Evolutionary conservation across 2,329 filamentous ascomycete genomes (phyloP).

Genomic region (Exophiala viscosa): DNA sequence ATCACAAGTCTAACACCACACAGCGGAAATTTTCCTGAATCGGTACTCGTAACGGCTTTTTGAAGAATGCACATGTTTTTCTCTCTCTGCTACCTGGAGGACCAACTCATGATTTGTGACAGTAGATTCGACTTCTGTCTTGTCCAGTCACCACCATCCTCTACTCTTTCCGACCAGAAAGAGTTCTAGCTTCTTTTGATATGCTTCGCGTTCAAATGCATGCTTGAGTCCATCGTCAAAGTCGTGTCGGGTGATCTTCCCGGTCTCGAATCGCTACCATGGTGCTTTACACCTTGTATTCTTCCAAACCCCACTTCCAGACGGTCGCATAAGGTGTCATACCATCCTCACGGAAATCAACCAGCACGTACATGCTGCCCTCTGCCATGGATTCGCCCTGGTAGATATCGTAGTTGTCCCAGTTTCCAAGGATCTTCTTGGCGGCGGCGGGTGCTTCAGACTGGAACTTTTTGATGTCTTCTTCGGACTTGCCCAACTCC

Average conservation of each 20-base stretch:
- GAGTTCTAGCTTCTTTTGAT: not conserved
- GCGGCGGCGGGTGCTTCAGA: conserved; percentile 67
- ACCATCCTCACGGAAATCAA: conserved; percentile 83
- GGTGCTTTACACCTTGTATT: conserved; percentile 82
- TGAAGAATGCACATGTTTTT: too few relatives aligned
- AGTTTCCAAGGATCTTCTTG: conserved; percentile 82
- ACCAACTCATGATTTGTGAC: too few relatives aligned
- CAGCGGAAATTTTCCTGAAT: too few relatives aligned
- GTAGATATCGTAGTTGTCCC: conserved; percentile 95
- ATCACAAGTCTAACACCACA: too few relatives aligned
- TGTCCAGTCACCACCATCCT: not conserved
- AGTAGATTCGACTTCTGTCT: too few relatives aligned
- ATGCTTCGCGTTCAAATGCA: not conserved
- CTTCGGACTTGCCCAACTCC: conserved; percentile 58
- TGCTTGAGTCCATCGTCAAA: not conserved
- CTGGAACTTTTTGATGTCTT: conserved; percentile 75
- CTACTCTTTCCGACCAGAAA: not conserved
- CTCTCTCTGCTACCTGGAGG: too few relatives aligned
- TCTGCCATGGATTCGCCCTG: conserved; percentile 89
- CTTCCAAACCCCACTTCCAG: conserved; percentile 91
- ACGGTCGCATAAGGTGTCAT: conserved; percentile 81
- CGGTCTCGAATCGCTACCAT: not conserved
- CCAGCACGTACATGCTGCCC: conserved; percentile 75
- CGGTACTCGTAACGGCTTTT: too few relatives aligned
- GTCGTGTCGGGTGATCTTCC: not conserved